phyloP scores from a whole-genome alignment of 345 rosid genomes.

The Hibiscus trionum region DNA sequence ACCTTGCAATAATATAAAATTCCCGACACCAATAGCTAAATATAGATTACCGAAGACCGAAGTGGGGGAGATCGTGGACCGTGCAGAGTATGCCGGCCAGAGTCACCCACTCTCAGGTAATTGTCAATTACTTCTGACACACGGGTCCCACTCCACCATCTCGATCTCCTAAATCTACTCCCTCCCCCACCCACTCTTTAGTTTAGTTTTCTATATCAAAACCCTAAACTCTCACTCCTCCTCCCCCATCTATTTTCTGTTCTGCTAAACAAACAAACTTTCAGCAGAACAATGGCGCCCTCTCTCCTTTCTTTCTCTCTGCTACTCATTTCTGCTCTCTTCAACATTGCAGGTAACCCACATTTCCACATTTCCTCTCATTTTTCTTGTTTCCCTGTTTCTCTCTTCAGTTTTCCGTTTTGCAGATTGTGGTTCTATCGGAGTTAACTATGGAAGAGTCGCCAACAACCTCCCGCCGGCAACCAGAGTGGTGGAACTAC shows the following conservation, averaged over 20 bases:
- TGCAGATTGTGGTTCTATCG: conserved; percentile 71
- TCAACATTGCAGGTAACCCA: conserved; percentile 25
- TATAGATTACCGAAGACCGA: not conserved
- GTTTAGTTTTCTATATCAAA: not conserved
- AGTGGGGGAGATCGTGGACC: not conserved
- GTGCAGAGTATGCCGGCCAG: not conserved
- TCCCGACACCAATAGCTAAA: not conserved
- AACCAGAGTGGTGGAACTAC: conserved; percentile 54
- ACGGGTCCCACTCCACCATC: conserved; percentile 11
- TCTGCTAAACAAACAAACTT: not conserved
- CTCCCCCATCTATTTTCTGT: not conserved
- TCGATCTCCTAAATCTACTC: not conserved
- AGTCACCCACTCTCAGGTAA: not conserved
- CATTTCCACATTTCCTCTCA: not conserved
- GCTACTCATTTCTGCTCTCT: conserved; percentile 12
- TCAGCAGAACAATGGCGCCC: conserved; percentile 22
- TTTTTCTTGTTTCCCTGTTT: not conserved
- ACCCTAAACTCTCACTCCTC: not conserved
- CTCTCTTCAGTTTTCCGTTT: not conserved
- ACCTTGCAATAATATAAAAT: not conserved
- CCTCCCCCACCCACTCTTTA: not conserved
- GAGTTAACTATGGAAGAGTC: conserved; percentile 88
- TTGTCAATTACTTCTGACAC: conserved; percentile 11
- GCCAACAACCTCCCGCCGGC: conserved; percentile 82
- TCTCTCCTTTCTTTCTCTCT: not conserved